phyloP scores from a whole-genome alignment of 305 asterid genomes.

The Nicotiana rustica region DNA sequence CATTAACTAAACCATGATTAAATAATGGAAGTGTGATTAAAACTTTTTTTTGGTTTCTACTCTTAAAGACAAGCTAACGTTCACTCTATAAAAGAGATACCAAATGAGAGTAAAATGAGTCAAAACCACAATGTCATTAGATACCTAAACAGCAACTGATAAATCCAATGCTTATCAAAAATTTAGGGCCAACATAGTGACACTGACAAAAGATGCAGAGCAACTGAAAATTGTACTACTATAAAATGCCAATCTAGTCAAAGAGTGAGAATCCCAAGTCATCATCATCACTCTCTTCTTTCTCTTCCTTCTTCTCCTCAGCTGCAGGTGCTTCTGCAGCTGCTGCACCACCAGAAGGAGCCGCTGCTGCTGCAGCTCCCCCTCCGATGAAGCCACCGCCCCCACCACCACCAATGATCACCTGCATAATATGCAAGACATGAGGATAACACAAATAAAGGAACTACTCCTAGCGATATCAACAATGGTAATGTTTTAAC shows the following conservation, averaged over 20 bases:
- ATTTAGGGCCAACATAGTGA: slow-evolving; percentile 29
- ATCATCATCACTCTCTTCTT: slow-evolving; percentile 77
- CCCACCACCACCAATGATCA: slow-evolving; percentile 71
- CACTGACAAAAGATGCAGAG: slow-evolving; percentile 7
- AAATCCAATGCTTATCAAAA: slow-evolving; percentile 10
- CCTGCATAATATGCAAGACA: slow-evolving; percentile 49
- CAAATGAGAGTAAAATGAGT: not conserved
- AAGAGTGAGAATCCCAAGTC: slow-evolving; percentile 69
- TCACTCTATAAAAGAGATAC: not conserved
- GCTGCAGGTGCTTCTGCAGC: slow-evolving; percentile 66
- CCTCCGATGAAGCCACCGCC: slow-evolving; percentile 61
- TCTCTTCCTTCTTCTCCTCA: slow-evolving; percentile 66
- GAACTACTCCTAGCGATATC: not conserved
- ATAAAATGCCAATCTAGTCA: slow-evolving; percentile 43
- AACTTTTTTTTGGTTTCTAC: too few relatives aligned
- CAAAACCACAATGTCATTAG: not conserved
- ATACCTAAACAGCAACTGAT: not conserved
- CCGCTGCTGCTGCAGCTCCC: slow-evolving; percentile 57
- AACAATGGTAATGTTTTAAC: not conserved
- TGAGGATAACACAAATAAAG: not conserved
- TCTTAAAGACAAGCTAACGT: not conserved
- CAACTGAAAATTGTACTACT: not conserved
- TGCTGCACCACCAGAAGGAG: slow-evolving; percentile 62
- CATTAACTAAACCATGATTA: not conserved
- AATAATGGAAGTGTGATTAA: not conserved